Base-by-base conservation (phyloP, 306 rosid genomes). In the Glycine latifolia region DNA sequence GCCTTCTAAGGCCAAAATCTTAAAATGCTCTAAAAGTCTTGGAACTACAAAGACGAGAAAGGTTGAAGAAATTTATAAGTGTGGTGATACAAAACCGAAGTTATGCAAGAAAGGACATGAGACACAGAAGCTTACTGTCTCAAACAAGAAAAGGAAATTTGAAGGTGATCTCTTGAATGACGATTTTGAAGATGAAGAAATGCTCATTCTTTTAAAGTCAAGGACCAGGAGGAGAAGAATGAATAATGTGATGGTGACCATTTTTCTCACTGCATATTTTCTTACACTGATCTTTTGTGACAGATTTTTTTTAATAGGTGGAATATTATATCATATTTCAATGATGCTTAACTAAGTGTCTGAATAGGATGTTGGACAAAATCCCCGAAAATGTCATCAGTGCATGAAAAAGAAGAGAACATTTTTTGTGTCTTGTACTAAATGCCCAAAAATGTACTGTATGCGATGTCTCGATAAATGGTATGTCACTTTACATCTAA, bases 401-500 rank as follows among this genome's bases (percentile, higher is more conserved):
- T 94, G 98, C 84, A 71, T 71, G 91, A 89, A 85, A 83, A 85
- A 79, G 86, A 89, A 81, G 59, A 88, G 86, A 41, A 61, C 41
- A 75, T 52, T 37, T 17, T 80, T 81, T 60, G 83, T 90, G 59
- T 89, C 91, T 52, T 94, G 98, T 83, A 75, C 84, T 70, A 85
- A 77, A 13, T 94, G 98, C 82, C 20, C 67, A 63, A 90, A 88
- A 79, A 54, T 91, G 65, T 94, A 94, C 84, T 94, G 98, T 65
- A 5, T 75, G 67, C 88, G 80, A 46, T 94, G 98, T 68, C 78
- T 90, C 78, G 86, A 86, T 81, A 82, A 87, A 71, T 94, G 98
- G 98, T 94, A 89, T 71, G 75, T 2, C 16, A 53, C 31, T 83
- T 52, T 70, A 47, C 4, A 13, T 68, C 43, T 78, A 58, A 14